A percentile compares a stretch with the other conserved stretches of the same genome.
phyloP scores from a whole-genome alignment of 139 green algal genomes.

The Mesotaenium endlicherianum region DNA sequence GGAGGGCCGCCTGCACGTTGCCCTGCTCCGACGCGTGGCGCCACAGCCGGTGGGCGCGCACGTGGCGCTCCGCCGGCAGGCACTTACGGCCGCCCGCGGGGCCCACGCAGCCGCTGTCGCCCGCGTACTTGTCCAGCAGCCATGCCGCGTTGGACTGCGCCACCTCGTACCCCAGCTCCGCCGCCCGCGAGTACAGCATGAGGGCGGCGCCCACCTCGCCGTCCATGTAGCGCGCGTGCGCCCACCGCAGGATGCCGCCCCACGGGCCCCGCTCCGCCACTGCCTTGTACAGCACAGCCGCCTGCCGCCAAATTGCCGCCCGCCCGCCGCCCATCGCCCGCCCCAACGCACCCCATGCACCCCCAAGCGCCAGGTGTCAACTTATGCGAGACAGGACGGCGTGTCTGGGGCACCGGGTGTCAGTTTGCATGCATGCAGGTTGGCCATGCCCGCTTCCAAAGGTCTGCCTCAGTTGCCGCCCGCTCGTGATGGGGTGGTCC shows the following conservation, averaged over 20 bases:
- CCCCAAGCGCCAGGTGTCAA: too few species aligned
- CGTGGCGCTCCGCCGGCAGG: conserved; percentile 24
- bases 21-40: conserved; percentile 66
- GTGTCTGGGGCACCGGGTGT: too few species aligned
- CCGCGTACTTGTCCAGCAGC: conserved; percentile 68
- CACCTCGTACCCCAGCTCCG: conserved; percentile 85
- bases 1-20: conserved; percentile 73
- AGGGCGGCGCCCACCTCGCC: conserved; percentile 51
- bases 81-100: not conserved
- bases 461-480: too few species aligned
- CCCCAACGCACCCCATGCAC: too few species aligned
- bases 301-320: conserved; percentile 33
- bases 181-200: conserved; percentile 73
- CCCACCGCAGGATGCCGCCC: conserved; percentile 55
- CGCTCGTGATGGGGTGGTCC: too few species aligned
- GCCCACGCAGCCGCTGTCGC: conserved; percentile 15
- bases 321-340: too few species aligned
- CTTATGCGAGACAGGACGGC: too few species aligned
- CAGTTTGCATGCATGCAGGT: too few species aligned
- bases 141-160: conserved; percentile 89
- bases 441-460: too few species aligned
- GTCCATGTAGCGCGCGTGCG: conserved; percentile 44
- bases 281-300: conserved; percentile 62
- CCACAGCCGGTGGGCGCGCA: conserved; percentile 35
- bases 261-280: conserved; percentile 65